Conservation (phyloP, 1,139 yeast genomes). For the Lodderomyces jiufengensis region DNA sequence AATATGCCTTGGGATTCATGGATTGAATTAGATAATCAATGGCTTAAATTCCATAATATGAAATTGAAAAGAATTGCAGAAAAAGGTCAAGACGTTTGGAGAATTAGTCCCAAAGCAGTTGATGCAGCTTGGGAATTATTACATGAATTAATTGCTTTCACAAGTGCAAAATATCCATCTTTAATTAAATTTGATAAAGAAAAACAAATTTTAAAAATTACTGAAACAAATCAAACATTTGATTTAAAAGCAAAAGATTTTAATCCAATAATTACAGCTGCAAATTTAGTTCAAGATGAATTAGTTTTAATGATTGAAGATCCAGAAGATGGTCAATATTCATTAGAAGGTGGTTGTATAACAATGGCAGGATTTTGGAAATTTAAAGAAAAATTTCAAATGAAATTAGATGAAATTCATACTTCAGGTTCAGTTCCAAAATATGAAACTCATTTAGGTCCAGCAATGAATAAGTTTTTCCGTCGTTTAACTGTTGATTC, state of each 20-base stretch:
- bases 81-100: conserved; percentile 47
- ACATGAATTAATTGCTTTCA: conserved; percentile 48
- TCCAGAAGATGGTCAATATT: conserved; percentile 48
- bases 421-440: conserved; percentile 66
- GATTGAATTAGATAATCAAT: conserved; percentile 66
- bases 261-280: conserved; percentile 59
- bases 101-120: conserved; percentile 49
- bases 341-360: conserved; percentile 57
- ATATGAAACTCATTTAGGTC: conserved; percentile 52
- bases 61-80: conserved; percentile 48
- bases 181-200: conserved; percentile 47
- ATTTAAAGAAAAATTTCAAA: conserved; percentile 50
- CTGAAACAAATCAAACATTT: conserved; percentile 48
- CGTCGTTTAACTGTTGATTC: conserved; percentile 48
- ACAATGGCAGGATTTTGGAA: conserved; percentile 67
- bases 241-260: conserved; percentile 21
- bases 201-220: conserved; percentile 45
- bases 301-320: conserved; percentile 62
- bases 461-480: conserved; percentile 66
- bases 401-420: conserved; percentile 57
- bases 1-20: conserved; percentile 56
- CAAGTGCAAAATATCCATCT: conserved; percentile 58
- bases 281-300: conserved; percentile 63
- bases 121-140: conserved; percentile 57
- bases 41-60: conserved; percentile 51